Conservation (phyloP, 1,139 yeast species). For the Suhomyces bokatorum region DNA sequence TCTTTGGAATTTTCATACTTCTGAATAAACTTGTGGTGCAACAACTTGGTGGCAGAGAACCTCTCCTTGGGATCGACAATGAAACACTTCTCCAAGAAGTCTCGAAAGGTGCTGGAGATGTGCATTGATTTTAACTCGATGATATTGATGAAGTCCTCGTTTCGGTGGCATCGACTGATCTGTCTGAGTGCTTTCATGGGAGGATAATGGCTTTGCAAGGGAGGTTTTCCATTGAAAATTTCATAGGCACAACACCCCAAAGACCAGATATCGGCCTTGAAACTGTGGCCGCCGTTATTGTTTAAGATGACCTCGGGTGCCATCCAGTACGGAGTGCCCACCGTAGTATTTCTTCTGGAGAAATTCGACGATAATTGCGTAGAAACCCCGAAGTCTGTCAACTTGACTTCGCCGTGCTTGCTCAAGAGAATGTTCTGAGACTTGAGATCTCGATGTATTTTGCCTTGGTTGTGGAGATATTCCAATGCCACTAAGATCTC, state of each 20-base stretch:
- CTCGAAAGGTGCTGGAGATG: slow-evolving; percentile 37
- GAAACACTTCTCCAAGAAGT: slow-evolving; percentile 67
- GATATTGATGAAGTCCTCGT: slow-evolving; percentile 35
- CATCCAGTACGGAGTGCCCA: slow-evolving; percentile 99
- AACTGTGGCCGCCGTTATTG: slow-evolving; percentile 73
- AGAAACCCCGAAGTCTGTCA: slow-evolving; percentile 97
- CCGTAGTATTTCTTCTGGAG: slow-evolving; percentile 87
- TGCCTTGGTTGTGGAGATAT: slow-evolving; percentile 74
- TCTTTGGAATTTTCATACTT: slow-evolving; percentile 17
- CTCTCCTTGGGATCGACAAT: slow-evolving; percentile 60
- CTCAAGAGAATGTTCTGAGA: slow-evolving; percentile 81
- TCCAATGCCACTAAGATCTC: slow-evolving; percentile 68
- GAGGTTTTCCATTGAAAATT: slow-evolving; percentile 81
- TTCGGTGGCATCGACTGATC: slow-evolving; percentile 42
- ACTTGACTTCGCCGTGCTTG: slow-evolving; percentile 71
- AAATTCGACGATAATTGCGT: slow-evolving; percentile 84
- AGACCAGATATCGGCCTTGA: slow-evolving; percentile 94
- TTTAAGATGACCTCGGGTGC: slow-evolving; percentile 95
- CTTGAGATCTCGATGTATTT: slow-evolving; percentile 84
- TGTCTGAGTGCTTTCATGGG: slow-evolving; percentile 75
- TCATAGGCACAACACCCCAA: slow-evolving; percentile 90
- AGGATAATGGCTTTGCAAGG: slow-evolving; percentile 62
- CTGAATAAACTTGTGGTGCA: slow-evolving; percentile 59
- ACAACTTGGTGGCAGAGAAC: slow-evolving; percentile 57
- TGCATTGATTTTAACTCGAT: slow-evolving; percentile 30